Conservation (phyloP, 257 asterid species). For the Solanum habrochaites region DNA sequence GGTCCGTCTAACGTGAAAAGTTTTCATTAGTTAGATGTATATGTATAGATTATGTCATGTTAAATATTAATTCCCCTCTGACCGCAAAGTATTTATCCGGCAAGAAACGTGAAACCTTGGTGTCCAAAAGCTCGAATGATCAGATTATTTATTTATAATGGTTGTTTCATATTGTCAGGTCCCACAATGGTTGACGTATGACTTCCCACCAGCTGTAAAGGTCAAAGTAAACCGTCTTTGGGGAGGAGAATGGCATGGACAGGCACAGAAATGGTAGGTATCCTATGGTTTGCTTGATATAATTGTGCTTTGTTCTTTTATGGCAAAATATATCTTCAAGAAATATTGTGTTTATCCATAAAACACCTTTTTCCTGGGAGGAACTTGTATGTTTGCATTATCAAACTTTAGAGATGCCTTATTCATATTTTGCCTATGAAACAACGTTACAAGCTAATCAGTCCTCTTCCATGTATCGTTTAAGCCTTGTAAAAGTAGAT, state of each 20-base stretch:
- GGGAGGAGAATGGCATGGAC: conserved; percentile 99
- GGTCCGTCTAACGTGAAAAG: conserved; percentile 29
- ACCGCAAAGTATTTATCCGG: background rate
- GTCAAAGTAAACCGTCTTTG: conserved; percentile 95
- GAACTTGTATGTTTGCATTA: background rate
- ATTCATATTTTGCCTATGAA: background rate
- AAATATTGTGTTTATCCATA: background rate
- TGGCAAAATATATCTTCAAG: background rate
- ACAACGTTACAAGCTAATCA: background rate
- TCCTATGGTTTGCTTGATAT: background rate
- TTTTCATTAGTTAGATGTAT: background rate
- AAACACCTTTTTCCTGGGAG: background rate
- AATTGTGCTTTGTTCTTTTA: background rate
- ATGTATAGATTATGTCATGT: background rate
- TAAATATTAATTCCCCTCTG: background rate
- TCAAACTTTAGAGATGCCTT: background rate
- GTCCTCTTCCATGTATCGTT: background rate
- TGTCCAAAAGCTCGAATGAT: background rate
- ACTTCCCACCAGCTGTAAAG: conserved; percentile 93
- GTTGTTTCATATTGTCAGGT: conserved; percentile 40
- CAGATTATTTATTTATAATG: background rate
- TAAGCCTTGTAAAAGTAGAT: background rate
- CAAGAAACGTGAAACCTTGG: background rate
- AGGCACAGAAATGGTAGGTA: conserved; percentile 89
- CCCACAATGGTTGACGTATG: conserved; percentile 83